phyloP scores from a whole-genome alignment of 257 asterid genomes.

The Vinca minor region DNA sequence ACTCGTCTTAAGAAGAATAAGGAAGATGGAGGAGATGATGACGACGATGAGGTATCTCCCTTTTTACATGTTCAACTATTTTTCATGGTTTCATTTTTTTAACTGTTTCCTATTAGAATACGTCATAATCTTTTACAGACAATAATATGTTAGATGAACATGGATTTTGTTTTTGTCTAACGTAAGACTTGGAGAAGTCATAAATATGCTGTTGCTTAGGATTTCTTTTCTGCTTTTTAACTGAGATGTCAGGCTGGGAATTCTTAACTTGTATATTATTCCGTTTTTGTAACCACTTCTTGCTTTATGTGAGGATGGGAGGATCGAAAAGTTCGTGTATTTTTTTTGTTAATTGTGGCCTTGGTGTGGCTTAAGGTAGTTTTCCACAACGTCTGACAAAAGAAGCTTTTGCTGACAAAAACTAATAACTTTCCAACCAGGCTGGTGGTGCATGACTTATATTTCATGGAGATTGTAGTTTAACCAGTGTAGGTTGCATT shows the following conservation, averaged over 20 bases:
- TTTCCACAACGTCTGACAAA: neutral
- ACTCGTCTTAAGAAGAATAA: conserved; percentile 79
- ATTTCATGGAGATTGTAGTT: neutral
- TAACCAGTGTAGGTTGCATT: neutral
- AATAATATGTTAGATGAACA: neutral
- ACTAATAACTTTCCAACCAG: too few relatives aligned
- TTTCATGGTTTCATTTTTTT: neutral
- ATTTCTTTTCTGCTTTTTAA: neutral
- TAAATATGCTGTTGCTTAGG: neutral
- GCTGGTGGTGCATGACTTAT: neutral
- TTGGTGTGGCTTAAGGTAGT: neutral
- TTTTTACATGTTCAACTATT: neutral
- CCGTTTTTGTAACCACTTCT: neutral
- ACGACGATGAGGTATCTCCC: conserved; percentile 43
- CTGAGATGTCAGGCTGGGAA: neutral
- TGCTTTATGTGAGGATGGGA: neutral
- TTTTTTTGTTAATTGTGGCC: neutral
- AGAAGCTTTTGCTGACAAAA: neutral
- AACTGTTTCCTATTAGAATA: too few relatives aligned
- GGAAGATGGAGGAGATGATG: conserved; percentile 63
- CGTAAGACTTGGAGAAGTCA: neutral
- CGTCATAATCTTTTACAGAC: neutral
- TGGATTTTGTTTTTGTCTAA: neutral
- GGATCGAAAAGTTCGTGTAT: neutral
- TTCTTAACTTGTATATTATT: neutral